Base-by-base conservation (phyloP, 2,329 filamentous ascomycete species). In the Xylaria digitata region DNA sequence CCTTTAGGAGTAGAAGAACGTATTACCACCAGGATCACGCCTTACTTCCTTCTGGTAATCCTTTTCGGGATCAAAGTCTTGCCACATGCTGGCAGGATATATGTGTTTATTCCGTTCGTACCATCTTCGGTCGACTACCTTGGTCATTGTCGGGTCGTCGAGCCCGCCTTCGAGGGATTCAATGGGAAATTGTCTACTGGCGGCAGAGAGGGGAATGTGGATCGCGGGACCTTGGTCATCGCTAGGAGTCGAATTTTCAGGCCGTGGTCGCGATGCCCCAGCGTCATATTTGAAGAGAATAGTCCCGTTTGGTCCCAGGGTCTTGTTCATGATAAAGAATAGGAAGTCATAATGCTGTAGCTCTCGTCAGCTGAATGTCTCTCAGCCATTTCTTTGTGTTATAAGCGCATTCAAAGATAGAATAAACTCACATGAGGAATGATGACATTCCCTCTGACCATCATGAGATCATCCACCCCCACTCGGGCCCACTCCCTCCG, bases 81-180 rank as follows among this genome's bases (percentile, higher is more conserved):
- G 93, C 96, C 96, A 99, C 53, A 95, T 87, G 77, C 93, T 98
- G 21, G 95, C 95, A 0, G 96, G 96, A 78, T 95, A 99, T 65
- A 99, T 98, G 79, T 99, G 96, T 81, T 98, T 99, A 78, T 98
- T 97, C 75, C 90, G 88, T 82, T 97, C 94, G 78, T 97, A 99
- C 96, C 96, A 99, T 67, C 96, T 85, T 67, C 96, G 87, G 81
- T 99, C 95, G 3, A 99, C 95, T 3, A 99, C 94, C 78, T 97
- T 98, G 2, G 95, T 98, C 69, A 92, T 81, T 2, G 86, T 86
- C 0, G 94, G 89, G 73, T 98, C 94, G 68, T 96, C 92, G 46
- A 84, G 80, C 30, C 85, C 89, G 15, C 95, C 95, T 81, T 97
- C 95, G 13, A 90, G 85, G 60, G 85, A 84, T 45, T 80, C 81